These are phyloP conservation scores for Trametes hirsuta DNA, from an alignment of 1,284 basidiomycete species.

Conservation along the genomic window DNA sequence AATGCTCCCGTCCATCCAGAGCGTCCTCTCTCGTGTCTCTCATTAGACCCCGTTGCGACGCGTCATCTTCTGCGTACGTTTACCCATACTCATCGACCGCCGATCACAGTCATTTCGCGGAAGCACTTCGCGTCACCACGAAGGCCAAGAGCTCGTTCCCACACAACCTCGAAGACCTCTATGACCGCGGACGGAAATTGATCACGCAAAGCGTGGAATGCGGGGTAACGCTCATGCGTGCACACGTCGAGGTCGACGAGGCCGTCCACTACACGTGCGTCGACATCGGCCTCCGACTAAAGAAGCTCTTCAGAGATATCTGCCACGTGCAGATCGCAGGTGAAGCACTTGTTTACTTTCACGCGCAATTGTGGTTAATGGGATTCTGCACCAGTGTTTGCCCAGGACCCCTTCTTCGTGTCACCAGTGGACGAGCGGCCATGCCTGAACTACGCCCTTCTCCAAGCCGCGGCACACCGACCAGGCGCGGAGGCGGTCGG, in stretches of 20 bases:
- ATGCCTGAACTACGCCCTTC: slow-evolving; percentile 48
- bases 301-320: slow-evolving; percentile 44
- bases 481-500: slow-evolving; percentile 53
- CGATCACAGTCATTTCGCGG: slow-evolving; percentile 51
- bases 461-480: slow-evolving; percentile 42
- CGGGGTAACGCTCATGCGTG: slow-evolving; percentile 65
- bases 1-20: too few species aligned
- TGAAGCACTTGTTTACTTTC: slow-evolving; percentile 27
- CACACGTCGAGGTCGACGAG: slow-evolving; percentile 66
- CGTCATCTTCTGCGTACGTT: background rate
- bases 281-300: slow-evolving; percentile 51
- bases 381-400: slow-evolving; percentile 50
- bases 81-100: slow-evolving; percentile 10
- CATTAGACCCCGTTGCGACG: too few species aligned
- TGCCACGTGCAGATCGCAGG: slow-evolving; percentile 64
- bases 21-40: too few species aligned
- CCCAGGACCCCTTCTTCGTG: slow-evolving; percentile 61
- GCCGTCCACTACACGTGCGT: slow-evolving; percentile 55
- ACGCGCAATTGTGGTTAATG: slow-evolving; percentile 6
- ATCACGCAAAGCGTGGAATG: slow-evolving; percentile 58
- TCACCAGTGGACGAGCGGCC: slow-evolving; percentile 37
- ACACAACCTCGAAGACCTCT: slow-evolving; percentile 46
- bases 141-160: slow-evolving; percentile 53
- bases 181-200: slow-evolving; percentile 53
- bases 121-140: slow-evolving; percentile 57